A percentile compares a stretch with the other conserved stretches of the same genome.
These are phyloP conservation scores for Plantago elongata DNA, from an alignment of 257 asterid genomes.

Conservation along the genomic window DNA sequence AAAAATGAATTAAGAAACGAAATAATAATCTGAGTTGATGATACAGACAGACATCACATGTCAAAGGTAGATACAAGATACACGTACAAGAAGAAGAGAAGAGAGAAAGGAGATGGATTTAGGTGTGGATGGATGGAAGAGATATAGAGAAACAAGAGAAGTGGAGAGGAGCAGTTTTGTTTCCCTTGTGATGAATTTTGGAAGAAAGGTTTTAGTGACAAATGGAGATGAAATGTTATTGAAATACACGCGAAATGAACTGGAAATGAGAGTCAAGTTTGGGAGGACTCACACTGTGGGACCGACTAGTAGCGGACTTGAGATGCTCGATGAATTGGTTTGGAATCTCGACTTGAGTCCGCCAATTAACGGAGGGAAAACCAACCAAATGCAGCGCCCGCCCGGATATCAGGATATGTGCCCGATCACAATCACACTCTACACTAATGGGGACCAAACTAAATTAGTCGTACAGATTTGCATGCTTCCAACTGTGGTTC, in stretches of 20 bases:
- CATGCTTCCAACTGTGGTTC: too few relatives aligned
- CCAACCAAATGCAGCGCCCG: too few relatives aligned
- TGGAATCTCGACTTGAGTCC: background rate
- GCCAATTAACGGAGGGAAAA: background rate
- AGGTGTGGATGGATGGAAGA: background rate
- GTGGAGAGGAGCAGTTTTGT: background rate
- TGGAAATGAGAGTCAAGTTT: background rate
- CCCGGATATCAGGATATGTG: too few relatives aligned
- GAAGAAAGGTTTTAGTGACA: background rate
- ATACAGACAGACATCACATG: background rate
- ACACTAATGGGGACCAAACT: too few relatives aligned
- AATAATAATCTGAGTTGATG: slow-evolving; percentile 19
- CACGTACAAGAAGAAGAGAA: background rate
- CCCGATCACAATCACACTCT: too few relatives aligned
- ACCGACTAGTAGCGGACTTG: background rate
- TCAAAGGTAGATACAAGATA: background rate
- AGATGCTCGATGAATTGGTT: background rate
- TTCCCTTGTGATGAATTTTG: background rate
- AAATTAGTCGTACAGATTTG: too few relatives aligned
- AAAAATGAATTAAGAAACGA: slow-evolving; percentile 12
- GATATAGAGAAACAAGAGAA: background rate
- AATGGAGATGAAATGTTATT: slow-evolving; percentile 2
- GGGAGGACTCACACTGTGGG: background rate
- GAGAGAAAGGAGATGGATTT: background rate
- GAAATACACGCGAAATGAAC: slow-evolving; percentile 16